Percentiles rank a stretch among this genome's conserved stretches.
Conservation (phyloP, 2,329 filamentous ascomycete species). For the Ophiosphaerella narmari region DNA sequence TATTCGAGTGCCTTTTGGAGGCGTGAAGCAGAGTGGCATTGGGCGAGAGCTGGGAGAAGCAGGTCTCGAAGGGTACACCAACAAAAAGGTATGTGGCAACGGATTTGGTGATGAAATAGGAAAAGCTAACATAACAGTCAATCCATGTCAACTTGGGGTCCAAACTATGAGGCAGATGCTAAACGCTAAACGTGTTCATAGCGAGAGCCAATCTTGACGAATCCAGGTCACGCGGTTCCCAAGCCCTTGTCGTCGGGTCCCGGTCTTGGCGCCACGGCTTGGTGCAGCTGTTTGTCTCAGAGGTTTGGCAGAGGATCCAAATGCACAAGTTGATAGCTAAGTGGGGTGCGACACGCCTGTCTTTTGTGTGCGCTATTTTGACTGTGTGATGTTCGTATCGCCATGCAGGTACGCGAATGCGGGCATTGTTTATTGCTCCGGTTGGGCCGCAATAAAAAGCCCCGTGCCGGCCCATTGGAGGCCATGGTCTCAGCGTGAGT, state of each 20-base stretch:
- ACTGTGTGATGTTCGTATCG: slow-evolving; percentile 5
- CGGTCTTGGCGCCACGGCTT: slow-evolving; percentile 43
- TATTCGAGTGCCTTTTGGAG: slow-evolving; percentile 61
- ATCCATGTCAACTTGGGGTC: slow-evolving; percentile 55
- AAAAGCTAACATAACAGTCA: slow-evolving; percentile 36
- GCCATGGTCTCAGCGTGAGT: slow-evolving; percentile 1
- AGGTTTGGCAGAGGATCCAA: background rate
- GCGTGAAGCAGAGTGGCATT: slow-evolving; percentile 65
- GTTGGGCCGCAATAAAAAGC: slow-evolving; percentile 15
- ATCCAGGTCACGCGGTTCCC: slow-evolving; percentile 17
- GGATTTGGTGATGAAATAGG: background rate
- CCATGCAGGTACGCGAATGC: slow-evolving; percentile 6
- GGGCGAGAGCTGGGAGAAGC: slow-evolving; percentile 65
- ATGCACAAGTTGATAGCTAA: background rate
- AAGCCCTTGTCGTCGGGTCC: slow-evolving; percentile 31
- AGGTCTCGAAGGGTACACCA: slow-evolving; percentile 65
- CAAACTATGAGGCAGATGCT: slow-evolving; percentile 38
- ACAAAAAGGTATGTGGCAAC: slow-evolving; percentile 54
- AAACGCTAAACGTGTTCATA: background rate
- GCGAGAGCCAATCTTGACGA: background rate
- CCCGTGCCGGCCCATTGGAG: slow-evolving; percentile 1
- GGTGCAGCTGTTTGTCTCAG: slow-evolving; percentile 13
- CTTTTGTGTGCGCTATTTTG: background rate
- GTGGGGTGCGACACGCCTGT: background rate
- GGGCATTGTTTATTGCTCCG: background rate